A percentile compares a stretch with the other conserved stretches of the same genome.
phyloP scores from a whole-genome alignment of 1,284 basidiomycete species.

The Tetrapyrgos nigripes region DNA sequence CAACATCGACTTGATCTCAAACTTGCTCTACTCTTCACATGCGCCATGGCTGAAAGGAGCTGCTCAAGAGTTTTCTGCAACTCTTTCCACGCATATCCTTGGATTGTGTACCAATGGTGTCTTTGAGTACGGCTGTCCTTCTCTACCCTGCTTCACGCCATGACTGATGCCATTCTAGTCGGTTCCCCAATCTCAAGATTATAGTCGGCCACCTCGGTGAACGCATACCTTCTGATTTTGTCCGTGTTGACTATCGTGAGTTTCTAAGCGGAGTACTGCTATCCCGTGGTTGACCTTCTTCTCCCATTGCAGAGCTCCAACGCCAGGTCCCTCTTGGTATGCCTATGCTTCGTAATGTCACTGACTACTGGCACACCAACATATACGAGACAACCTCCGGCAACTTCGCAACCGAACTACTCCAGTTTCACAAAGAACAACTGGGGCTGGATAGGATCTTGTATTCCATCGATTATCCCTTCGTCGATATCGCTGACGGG shows the following conservation, averaged over 20 bases:
- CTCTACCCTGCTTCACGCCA: too few relatives aligned
- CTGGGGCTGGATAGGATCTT: constrained; percentile 47
- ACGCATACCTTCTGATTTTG: constrained; percentile 47
- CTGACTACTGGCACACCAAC: constrained; percentile 48
- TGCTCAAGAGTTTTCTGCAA: constrained; percentile 44
- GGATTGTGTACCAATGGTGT: constrained; percentile 47
- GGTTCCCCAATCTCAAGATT: constrained; percentile 45
- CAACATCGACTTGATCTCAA: constrained; percentile 35
- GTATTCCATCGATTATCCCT: constrained; percentile 52
- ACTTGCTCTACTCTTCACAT: constrained; percentile 36
- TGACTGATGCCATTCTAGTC: too few relatives aligned
- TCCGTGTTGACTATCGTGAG: constrained; percentile 46
- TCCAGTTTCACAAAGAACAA: constrained; percentile 45
- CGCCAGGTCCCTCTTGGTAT: constrained; percentile 36
- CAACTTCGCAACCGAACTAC: constrained; percentile 47
- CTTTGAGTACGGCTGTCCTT: constrained; percentile 36
- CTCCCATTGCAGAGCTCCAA: constrained; percentile 38
- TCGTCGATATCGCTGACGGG: constrained; percentile 31
- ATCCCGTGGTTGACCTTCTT: not conserved
- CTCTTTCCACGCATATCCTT: constrained; percentile 46
- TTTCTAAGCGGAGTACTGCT: not conserved
- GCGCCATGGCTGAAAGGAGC: constrained; percentile 40
- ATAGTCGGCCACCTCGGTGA: constrained; percentile 51
- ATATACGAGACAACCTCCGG: constrained; percentile 52
- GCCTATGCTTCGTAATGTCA: constrained; percentile 46